Conservation (phyloP, 345 rosid species). For the Eucalyptus polybractea region DNA sequence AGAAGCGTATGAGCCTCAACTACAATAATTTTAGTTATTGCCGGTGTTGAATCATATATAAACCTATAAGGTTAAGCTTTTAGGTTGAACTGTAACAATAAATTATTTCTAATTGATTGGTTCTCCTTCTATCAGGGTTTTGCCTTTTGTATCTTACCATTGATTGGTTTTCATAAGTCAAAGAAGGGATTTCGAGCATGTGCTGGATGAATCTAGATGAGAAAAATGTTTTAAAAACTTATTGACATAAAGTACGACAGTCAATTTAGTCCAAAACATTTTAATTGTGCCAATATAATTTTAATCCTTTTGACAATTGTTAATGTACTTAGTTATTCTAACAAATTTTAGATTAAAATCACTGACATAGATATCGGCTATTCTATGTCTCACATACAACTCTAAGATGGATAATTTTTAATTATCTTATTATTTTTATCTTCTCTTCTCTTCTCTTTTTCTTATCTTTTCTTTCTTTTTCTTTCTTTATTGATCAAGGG, state of each 20-base stretch:
- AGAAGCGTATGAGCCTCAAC: neutral
- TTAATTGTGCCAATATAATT: neutral
- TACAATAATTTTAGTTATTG: neutral
- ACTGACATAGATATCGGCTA: fast-evolving
- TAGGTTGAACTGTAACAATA: neutral
- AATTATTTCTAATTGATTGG: neutral
- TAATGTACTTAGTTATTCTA: neutral
- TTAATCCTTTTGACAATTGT: neutral
- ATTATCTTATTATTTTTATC: neutral
- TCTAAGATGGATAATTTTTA: neutral
- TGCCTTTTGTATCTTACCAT: neutral
- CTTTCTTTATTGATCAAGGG: neutral
- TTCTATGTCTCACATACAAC: fast-evolving
- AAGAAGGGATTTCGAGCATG: neutral
- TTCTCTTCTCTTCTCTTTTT: neutral
- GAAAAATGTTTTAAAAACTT: neutral
- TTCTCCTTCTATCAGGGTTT: neutral
- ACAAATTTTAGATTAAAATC: neutral
- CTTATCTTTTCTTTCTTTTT: neutral
- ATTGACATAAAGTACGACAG: fast-evolving
- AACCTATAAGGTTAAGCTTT: neutral
- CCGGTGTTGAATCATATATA: neutral
- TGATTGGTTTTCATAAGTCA: neutral
- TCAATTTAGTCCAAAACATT: neutral
- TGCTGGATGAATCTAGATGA: neutral